Evolutionary conservation across 2,329 filamentous ascomycete genomes (phyloP), one percentile per base, ranked within the genome.

Genomic region (Arthrobotrys musiformis): DNA sequence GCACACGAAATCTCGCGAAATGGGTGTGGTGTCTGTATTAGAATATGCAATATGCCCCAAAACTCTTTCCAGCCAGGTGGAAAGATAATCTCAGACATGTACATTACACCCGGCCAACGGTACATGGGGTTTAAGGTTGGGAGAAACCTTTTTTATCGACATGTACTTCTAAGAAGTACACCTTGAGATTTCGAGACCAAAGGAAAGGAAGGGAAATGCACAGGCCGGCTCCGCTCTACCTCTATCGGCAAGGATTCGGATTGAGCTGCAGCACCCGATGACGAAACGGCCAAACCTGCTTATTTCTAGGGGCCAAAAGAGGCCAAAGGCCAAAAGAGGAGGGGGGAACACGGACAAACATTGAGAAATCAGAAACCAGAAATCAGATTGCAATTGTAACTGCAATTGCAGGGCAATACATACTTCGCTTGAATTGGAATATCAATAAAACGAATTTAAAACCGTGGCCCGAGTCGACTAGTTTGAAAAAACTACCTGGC

Each of bases 271-370:
- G 66, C 58, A 70, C 19, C 72, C 64, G 73, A 77, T 77, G 73
- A 77, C 73, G 73, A 77, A 77, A 77, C 73, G 24, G 64, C 58
- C 50, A 77, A 77, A 77, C 73, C 72, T 76, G 72, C 72, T 76
- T 76, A 63, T 63, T 60, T 56, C 30, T 42, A 9, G 19, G 26
- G n/a, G n/a, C n/a, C n/a, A n/a, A n/a, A n/a, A n/a, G n/a, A n/a
- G n/a, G n/a, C n/a, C n/a, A n/a, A n/a, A n/a, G n/a, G n/a, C 63
- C 63, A 46, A 76, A 76, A 72, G 48, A 54, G 69, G 73, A 62
- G 73, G 61, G 58, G n/a, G 73, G 50, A 48, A 50, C 56, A 69
- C 30, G 48, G 44, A 17, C 26, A 48, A 61, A 35, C 17, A 67
- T 54, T 19, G 52, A 64, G 30, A 35, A 52, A 54, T 66, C 30